These are phyloP conservation scores for Draba incana DNA, from an alignment of 345 rosid species.

Conservation along the genomic window DNA sequence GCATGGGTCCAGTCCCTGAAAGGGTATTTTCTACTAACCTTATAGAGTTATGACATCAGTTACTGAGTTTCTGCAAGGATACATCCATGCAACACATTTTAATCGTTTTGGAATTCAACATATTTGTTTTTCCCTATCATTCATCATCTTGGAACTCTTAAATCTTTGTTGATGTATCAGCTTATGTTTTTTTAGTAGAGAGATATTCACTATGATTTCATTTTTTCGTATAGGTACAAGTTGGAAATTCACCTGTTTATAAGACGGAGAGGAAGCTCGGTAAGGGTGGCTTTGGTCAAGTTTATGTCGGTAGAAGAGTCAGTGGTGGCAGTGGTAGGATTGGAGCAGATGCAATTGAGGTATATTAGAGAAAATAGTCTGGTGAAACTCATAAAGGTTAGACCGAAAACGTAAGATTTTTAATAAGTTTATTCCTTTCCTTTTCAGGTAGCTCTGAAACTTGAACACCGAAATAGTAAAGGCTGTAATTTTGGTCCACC, in stretches of 20 bases:
- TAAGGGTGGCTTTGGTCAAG: slow-evolving; percentile 99
- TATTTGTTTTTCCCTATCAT: not conserved
- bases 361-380: slow-evolving; percentile 27
- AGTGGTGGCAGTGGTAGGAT: slow-evolving; percentile 68
- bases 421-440: slow-evolving; percentile 8
- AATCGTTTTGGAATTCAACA: slow-evolving; percentile 22
- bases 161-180: slow-evolving; percentile 7
- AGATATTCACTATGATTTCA: slow-evolving; percentile 18
- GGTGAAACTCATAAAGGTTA: not conserved
- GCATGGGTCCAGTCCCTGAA: slow-evolving; percentile 83
- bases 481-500: slow-evolving; percentile 99
- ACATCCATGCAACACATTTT: too few species aligned
- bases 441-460: slow-evolving; percentile 89
- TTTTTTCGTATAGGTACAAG: slow-evolving; percentile 67
- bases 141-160: slow-evolving; percentile 13
- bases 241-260: slow-evolving; percentile 86
- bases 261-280: slow-evolving; percentile 88
- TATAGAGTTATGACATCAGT: slow-evolving; percentile 16
- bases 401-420: slow-evolving; percentile 14
- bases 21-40: slow-evolving; percentile 54
- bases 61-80: slow-evolving; percentile 2
- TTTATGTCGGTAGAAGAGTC: slow-evolving; percentile 87
- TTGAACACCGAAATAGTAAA: slow-evolving; percentile 92
- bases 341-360: slow-evolving; percentile 86
- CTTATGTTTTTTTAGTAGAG: too few species aligned